Evolutionary conservation across 192 early-diverging fungal species (phyloP).

Genomic region (Endogone sp.): DNA sequence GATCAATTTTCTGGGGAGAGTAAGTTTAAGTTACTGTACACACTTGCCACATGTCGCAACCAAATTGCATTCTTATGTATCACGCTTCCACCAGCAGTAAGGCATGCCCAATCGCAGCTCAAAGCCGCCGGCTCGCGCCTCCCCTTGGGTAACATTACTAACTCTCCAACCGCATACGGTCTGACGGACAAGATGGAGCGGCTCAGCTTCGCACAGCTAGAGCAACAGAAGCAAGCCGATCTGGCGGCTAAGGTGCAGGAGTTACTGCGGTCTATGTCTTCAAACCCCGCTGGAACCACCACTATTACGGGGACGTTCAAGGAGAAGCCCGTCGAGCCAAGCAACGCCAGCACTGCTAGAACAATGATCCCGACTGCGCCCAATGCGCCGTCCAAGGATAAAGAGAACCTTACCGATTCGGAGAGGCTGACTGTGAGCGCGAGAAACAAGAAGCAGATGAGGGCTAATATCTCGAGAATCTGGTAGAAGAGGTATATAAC

Average conservation of each 20-base stretch:
- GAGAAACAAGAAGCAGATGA: neutral
- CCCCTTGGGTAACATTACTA: neutral
- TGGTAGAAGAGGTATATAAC: too few species aligned
- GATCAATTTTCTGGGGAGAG: neutral
- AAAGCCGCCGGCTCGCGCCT: neutral
- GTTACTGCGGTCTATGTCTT: neutral
- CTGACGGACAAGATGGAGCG: neutral
- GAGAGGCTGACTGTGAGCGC: neutral
- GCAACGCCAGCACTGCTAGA: neutral
- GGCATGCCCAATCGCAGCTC: neutral
- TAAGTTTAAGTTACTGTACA: too few species aligned
- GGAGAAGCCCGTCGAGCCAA: neutral
- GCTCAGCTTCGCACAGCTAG: neutral
- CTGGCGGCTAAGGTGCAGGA: neutral
- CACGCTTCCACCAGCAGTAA: too few species aligned
- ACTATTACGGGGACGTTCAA: neutral
- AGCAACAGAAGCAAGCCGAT: neutral
- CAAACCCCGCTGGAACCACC: neutral
- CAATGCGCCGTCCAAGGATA: neutral
- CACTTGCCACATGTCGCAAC: too few species aligned
- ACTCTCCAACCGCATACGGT: neutral
- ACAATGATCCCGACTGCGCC: neutral
- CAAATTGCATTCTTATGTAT: too few species aligned
- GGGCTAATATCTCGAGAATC: neutral
- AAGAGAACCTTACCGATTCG: neutral